phyloP scores from a whole-genome alignment of 2,329 filamentous ascomycete species.

The Chrysoporthe cubensis region DNA sequence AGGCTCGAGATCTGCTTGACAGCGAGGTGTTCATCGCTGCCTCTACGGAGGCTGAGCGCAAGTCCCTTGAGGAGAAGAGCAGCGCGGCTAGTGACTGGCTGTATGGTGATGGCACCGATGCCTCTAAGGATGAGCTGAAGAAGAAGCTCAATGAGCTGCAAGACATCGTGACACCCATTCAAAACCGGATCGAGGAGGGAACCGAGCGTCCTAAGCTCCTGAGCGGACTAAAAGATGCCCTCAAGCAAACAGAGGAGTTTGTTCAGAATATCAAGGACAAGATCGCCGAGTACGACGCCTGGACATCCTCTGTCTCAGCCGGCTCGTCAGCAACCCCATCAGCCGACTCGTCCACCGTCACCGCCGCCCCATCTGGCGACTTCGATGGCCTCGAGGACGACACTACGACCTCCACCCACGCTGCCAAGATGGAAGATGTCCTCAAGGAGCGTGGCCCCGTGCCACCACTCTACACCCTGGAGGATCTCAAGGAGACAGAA shows the following conservation, averaged over 20 bases:
- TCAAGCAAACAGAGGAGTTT: conserved; percentile 74
- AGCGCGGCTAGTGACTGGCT: conserved; percentile 84
- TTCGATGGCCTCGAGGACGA: conserved; percentile 83
- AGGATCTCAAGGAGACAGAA: conserved; percentile 71
- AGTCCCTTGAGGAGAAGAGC: conserved; percentile 68
- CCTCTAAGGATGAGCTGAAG: conserved; percentile 74
- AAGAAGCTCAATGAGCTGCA: conserved; percentile 77
- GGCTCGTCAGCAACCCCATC: conserved; percentile 55
- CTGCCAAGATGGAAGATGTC: conserved; percentile 49
- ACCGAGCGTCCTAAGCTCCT: conserved; percentile 72
- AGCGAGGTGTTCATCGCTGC: conserved; percentile 73
- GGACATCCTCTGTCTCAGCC: conserved; percentile 59
- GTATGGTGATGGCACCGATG: conserved; percentile 80
- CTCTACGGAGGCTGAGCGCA: conserved; percentile 71
- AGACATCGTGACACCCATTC: conserved; percentile 76
- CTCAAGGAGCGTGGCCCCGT: conserved; percentile 54
- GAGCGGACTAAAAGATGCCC: conserved; percentile 66
- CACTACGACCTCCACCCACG: conserved; percentile 44
- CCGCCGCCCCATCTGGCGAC: conserved; percentile 53
- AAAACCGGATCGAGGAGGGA: conserved; percentile 74
- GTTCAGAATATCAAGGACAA: conserved; percentile 70
- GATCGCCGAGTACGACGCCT: conserved; percentile 69
- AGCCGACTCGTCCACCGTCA: conserved; percentile 42
- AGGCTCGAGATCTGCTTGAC: conserved; percentile 79
- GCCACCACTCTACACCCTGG: conserved; percentile 70